Evolutionary conservation across 108 stramenopile species (phyloP), one percentile per base, ranked within the genome.

Genomic region (Aurantiochytrium sp.): DNA sequence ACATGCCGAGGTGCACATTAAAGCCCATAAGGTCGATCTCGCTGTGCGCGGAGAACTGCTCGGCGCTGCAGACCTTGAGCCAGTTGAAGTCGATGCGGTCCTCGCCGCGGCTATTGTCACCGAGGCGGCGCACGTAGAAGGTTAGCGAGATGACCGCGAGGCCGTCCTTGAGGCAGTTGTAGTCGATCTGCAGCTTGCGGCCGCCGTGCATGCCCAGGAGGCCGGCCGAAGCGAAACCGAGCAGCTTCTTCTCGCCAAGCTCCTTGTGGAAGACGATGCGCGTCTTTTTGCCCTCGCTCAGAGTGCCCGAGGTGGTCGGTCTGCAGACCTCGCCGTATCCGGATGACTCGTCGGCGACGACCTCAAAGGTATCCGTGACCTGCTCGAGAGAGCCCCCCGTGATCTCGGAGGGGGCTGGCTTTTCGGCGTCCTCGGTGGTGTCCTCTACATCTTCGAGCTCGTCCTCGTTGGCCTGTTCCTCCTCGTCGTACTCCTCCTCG

Each of bases 51-150:
- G 59, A 65, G 30, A 81, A 48, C 45, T 81, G 73, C 45, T 41
- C 73, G 24, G 73, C 73, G 30, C 45, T 81, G 73, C 73, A 81
- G 24, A 81, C 73, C 73, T 81, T 81, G 73, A 81, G 73, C 73
- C 73, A 81, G 73, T 48, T 81, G 59, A 65, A 65, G 59, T 65
- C 59, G 34, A 65, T 65, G 34, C 59, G 59, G 59, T 27, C 24
- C 15, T 19, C 34, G 15, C 10, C 24, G 10, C 19, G 6, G 32
- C 19, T 65, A 12, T 27, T 27, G 59, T 65, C 24, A 24, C 59
- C 59, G 0, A 81, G 39, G 15, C 73, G 73, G 27, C 73, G 39
- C 42, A 81, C 45, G 3, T 81, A 48, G 32, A 81, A 41, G n/a
- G 39, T 48, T 6, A 81, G 73, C 42, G 45, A 41, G 45, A 81